Base-by-base conservation (phyloP, 208 protist species). In the Acanthamoeba lenticulata region DNA sequence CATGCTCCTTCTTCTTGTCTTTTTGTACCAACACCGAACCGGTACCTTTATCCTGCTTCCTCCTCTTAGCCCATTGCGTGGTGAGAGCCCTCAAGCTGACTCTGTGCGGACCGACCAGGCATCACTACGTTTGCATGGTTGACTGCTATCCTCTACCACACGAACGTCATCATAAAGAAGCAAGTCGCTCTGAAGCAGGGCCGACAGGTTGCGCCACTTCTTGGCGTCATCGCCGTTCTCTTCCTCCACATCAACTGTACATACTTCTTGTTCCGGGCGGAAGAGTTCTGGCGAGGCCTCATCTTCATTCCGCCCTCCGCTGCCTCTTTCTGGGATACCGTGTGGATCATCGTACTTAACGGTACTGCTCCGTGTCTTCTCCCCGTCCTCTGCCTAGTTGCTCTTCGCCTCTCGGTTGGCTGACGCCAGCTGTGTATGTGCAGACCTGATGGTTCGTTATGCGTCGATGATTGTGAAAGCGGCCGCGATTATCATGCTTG, bases 381-480 rank as follows among this genome's bases (percentile, higher is more conserved):
- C 11, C 67, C 27, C 15, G 15, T 77, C 27, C 67, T 36, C 15
- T 77, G 27, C 29, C 34, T 52, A 52, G 32, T 60, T 19, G 11
- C 42, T 93, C 44, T 24, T 42, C 49, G 32, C 24, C 21, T 62
- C 44, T 83, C 29, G 3, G n/a, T n/a, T n/a, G n/a, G n/a, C n/a
- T n/a, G n/a, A n/a, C n/a, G n/a, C n/a, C n/a, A n/a, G n/a, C n/a
- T n/a, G 49, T 81, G 27, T 89, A 27, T n/a, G 32, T 62, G 32
- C n/a, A 94, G 93, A 95, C 42, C 62, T 95, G 60, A 90, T 95
- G 11, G 65, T 57, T 24, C 27, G 94, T 72, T 94, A 94, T 38
- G 52, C 69, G 13, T 72, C 91, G 47, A 94, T 95, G 90, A 95
- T 95, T n/a, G 13, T 94, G 11, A 95, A 95, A 57, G 36, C 83